Percentiles rank a stretch among this genome's conserved stretches.
These are phyloP conservation scores for Holtermanniella nyarrowii DNA, from an alignment of 768 basidiomycete species.

Conservation along the genomic window DNA sequence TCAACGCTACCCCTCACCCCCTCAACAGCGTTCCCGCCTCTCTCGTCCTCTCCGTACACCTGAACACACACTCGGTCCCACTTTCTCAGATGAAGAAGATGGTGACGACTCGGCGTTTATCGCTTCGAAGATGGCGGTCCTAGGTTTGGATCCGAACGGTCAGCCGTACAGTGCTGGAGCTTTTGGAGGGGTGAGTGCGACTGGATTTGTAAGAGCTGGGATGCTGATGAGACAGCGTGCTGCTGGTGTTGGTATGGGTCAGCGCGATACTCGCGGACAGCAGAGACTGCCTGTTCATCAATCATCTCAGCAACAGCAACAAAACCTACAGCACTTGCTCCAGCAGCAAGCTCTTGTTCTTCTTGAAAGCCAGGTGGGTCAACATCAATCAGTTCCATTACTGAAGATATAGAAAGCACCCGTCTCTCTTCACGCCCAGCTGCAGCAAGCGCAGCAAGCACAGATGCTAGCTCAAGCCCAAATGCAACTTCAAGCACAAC, in stretches of 20 bases:
- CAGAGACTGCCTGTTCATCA: too few relatives aligned
- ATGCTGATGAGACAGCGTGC: neutral
- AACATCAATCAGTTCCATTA: neutral
- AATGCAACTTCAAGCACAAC: conserved; percentile 5
- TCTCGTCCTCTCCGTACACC: neutral
- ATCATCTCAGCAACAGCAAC: neutral
- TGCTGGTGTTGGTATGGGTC: too few relatives aligned
- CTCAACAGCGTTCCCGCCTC: neutral
- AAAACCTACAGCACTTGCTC: neutral
- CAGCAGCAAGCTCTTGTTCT: neutral
- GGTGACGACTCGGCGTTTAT: conserved; percentile 29
- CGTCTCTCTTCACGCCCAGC: neutral
- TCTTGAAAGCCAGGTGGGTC: neutral
- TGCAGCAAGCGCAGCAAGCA: neutral
- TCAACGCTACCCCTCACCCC: neutral
- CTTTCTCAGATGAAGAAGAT: conserved; percentile 29
- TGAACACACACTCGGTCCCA: conserved; percentile 25
- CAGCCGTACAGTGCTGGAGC: conserved; percentile 8
- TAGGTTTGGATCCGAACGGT: conserved; percentile 12
- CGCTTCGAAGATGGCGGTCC: conserved; percentile 21
- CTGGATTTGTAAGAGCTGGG: neutral
- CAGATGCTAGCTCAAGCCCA: neutral
- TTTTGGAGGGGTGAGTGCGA: neutral
- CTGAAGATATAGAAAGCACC: neutral
- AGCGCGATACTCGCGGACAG: too few relatives aligned